A percentile compares a stretch with the other conserved stretches of the same genome.
Conservation (phyloP, 192 early-diverging fungal species). For the Ramicandelaber brevisporus region DNA sequence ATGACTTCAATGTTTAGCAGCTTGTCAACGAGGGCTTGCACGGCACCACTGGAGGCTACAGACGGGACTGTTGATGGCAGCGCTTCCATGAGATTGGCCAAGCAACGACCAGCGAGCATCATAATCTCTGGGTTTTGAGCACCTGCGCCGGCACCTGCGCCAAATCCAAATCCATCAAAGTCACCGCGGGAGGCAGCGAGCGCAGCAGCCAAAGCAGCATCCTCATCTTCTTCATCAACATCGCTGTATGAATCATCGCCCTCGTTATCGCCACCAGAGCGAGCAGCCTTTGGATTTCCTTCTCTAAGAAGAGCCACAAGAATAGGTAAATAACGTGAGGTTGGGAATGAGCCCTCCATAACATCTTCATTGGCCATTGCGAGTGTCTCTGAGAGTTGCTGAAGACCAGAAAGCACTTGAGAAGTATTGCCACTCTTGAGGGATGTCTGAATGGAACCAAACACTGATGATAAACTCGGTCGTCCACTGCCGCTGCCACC, state of each 20-base stretch:
- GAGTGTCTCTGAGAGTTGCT: too few relatives aligned
- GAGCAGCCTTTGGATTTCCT: too few relatives aligned
- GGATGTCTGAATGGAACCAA: too few relatives aligned
- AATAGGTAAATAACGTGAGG: too few relatives aligned
- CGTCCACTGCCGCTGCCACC: too few relatives aligned
- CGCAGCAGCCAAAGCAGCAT: conserved; percentile 29
- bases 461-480: too few relatives aligned
- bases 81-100: conserved; percentile 75
- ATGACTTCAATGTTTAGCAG: conserved; percentile 71
- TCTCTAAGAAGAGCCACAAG: too few relatives aligned
- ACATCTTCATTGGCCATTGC: too few relatives aligned
- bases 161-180: conserved; percentile 33
- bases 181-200: conserved; percentile 57
- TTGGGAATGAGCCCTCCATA: too few relatives aligned
- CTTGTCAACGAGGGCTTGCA: conserved; percentile 44
- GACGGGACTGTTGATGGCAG: conserved; percentile 35
- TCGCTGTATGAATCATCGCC: conserved; percentile 6
- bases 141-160: conserved; percentile 38
- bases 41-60: conserved; percentile 38
- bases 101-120: conserved; percentile 71
- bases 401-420: too few relatives aligned
- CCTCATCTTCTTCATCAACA: conserved; percentile 9
- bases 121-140: conserved; percentile 52
- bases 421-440: too few relatives aligned
- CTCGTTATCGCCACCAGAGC: too few relatives aligned